These are phyloP conservation scores for Arctium lappa DNA, from an alignment of 129 eudicot genomes.

Conservation along the genomic window DNA sequence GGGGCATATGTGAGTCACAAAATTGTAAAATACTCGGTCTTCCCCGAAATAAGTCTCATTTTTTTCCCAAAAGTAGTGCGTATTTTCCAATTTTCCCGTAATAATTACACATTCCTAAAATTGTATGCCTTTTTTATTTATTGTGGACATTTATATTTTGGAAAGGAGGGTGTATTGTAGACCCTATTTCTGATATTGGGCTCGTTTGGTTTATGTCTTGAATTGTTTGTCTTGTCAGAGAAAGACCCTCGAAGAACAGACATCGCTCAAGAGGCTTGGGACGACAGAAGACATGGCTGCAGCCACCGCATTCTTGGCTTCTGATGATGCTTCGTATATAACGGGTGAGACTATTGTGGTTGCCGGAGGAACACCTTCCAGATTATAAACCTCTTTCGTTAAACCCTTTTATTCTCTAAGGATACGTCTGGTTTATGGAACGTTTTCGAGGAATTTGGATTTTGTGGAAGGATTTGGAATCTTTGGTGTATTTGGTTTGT, in stretches of 20 bases:
- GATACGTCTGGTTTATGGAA: background rate
- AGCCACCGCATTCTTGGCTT: constrained; percentile 85
- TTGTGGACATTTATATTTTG: too few species aligned
- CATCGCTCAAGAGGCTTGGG: constrained; percentile 73
- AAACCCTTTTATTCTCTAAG: background rate
- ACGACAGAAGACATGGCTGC: constrained; percentile 92
- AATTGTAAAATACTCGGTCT: background rate
- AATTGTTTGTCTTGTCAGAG: constrained; percentile 39
- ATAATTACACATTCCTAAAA: too few species aligned
- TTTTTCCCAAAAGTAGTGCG: background rate
- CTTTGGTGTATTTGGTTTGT: background rate
- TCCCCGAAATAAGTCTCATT: background rate
- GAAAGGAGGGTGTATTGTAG: background rate
- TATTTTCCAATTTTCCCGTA: background rate
- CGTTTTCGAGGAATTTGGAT: background rate
- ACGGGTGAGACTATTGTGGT: constrained; percentile 93
- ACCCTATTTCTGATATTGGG: background rate
- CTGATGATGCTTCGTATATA: constrained; percentile 89
- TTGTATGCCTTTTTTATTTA: too few species aligned
- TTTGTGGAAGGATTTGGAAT: background rate
- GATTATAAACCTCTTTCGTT: constrained; percentile 35
- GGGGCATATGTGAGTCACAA: background rate
- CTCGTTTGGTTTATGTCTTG: background rate
- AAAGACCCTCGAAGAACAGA: constrained; percentile 50
- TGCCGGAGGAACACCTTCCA: constrained; percentile 83